A percentile compares a stretch with the other conserved stretches of the same genome.
phyloP scores from a whole-genome alignment of 495 filamentous ascomycete species.

The Pseudotulostoma volvatum region DNA sequence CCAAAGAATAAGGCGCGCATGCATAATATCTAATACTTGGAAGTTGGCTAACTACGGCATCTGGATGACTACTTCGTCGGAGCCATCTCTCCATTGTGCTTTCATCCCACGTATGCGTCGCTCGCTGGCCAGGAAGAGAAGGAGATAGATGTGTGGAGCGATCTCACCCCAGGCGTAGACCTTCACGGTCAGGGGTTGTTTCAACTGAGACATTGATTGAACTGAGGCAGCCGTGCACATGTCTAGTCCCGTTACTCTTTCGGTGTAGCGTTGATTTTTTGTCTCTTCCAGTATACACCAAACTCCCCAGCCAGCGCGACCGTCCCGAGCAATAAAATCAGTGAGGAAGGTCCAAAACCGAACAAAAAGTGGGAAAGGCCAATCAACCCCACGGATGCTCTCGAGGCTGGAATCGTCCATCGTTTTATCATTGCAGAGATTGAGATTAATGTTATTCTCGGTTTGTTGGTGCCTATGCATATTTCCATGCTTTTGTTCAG shows the following conservation, averaged over 20 bases:
- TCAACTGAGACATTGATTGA: neutral
- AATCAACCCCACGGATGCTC: conserved; percentile 7
- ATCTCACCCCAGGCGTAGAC: conserved; percentile 54
- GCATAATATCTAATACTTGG: too few relatives aligned
- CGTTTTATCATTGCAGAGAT: neutral
- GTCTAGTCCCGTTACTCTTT: neutral
- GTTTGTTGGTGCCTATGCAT: conserved; percentile 1
- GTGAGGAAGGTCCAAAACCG: conserved; percentile 46
- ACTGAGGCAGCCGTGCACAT: neutral
- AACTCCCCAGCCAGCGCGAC: conserved; percentile 52
- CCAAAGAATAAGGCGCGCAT: too few relatives aligned
- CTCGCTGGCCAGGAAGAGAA: conserved; percentile 48
- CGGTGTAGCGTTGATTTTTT: conserved; percentile 4
- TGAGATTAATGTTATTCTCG: neutral
- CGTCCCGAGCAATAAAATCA: conserved; percentile 37
- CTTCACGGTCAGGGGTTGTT: conserved; percentile 21
- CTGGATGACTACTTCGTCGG: conserved; percentile 32
- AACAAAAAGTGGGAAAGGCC: conserved; percentile 15
- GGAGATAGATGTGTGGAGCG: conserved; percentile 43
- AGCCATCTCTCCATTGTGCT: conserved; percentile 39
- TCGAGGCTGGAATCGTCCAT: neutral
- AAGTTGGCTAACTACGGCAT: conserved; percentile 23
- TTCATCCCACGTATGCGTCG: conserved; percentile 36
- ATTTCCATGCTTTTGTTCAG: neutral
- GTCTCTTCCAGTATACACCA: conserved; percentile 30